phyloP scores from a whole-genome alignment of 2,329 filamentous ascomycete genomes.

The Apiospora aurea region DNA sequence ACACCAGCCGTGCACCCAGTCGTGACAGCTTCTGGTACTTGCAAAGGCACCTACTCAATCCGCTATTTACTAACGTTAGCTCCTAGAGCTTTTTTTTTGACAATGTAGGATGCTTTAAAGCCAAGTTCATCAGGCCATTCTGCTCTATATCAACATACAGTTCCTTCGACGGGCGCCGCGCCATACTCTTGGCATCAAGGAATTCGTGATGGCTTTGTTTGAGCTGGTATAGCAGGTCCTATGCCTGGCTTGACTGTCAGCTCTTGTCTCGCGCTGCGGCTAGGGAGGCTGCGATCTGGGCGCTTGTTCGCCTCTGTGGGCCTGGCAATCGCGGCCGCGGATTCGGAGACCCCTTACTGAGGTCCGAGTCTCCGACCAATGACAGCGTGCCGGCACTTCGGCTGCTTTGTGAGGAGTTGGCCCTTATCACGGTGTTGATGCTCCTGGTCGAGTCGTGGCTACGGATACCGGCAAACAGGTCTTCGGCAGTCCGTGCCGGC shows the following conservation, averaged over 20 bases:
- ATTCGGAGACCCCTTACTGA: background rate
- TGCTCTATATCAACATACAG: background rate
- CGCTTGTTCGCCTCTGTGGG: background rate
- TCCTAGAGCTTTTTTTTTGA: background rate
- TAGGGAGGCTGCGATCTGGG: constrained; percentile 7
- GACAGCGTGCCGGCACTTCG: background rate
- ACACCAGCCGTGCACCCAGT: constrained; percentile 8
- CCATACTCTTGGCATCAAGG: constrained; percentile 5
- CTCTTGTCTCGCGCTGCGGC: constrained; percentile 4
- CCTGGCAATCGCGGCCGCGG: background rate
- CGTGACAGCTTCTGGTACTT: background rate
- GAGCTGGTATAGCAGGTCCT: background rate
- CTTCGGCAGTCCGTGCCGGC: background rate
- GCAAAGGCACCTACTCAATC: background rate
- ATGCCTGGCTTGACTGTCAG: background rate
- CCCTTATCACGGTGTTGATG: constrained; percentile 16
- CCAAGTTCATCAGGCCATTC: background rate
- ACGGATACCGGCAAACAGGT: constrained; percentile 12
- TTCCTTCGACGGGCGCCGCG: background rate
- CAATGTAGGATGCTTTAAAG: background rate
- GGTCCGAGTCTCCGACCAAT: background rate
- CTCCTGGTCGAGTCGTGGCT: constrained; percentile 12
- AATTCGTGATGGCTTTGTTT: background rate
- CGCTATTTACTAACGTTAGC: background rate
- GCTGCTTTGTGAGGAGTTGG: background rate